Base-by-base conservation (phyloP, 352 stramenopile genomes). In the Phytophthora idaei region DNA sequence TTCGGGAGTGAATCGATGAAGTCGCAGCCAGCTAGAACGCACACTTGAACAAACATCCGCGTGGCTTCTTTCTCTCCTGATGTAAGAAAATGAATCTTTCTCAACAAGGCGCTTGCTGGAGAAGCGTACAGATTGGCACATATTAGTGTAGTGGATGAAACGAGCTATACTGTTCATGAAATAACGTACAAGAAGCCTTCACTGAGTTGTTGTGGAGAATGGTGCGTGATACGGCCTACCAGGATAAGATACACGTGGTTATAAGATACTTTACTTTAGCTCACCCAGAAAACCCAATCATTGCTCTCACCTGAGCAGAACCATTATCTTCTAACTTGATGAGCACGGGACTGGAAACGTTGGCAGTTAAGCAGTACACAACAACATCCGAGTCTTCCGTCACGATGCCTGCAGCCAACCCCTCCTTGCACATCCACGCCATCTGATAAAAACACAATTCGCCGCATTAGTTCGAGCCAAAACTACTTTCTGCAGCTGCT, bases 41-140 rank as follows among this genome's bases (percentile, higher is more conserved):
- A 93, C 32, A 85, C 80, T 69, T 93, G 85, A n/a, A 93, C 81
- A 65, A 93, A 89, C 83, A 92, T 92, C 14, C 85, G 80, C 6
- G 78, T 84, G 28, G 82, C 65, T 8, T 88, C 72, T 55, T 87
- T 84, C 12, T 87, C 77, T 5, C 78, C 78, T 3, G 77, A 81
- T 14, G 80, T 87, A 46, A 92, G 58, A 63, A 78, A 72, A 27
- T 85, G 67, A 25, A 93, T 69, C 52, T 91, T 91, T 53, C 77
- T 86, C 42, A 93, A 49, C 44, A 92, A 89, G 17, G 74, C 54
- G 44, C 81, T 89, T 39, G 70, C 69, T 78, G 59, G 37, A 57
- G 10, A 64, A 55, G 17, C 48, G 11, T 47, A 57, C 0, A 41
- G 10, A 41, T 17, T 52, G 21, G 1, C 7, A 41, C 9, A 42